phyloP scores from a whole-genome alignment of 179 eudicot species.

The Gypsophila paniculata region DNA sequence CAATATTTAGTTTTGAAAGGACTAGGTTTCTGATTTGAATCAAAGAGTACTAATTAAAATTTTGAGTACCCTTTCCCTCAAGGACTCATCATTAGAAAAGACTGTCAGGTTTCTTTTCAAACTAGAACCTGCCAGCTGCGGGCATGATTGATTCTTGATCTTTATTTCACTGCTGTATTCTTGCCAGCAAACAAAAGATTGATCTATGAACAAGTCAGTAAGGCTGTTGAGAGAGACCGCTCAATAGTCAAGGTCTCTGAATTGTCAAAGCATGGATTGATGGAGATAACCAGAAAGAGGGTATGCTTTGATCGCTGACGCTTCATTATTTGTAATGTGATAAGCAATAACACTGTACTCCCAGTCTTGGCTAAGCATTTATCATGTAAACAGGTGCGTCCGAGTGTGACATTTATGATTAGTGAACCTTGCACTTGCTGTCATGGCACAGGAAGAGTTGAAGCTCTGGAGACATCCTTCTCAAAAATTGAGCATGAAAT shows the following conservation, averaged over 20 bases:
- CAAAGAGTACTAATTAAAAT: not conserved
- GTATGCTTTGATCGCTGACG: conserved; percentile 36
- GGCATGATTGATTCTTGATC: not conserved
- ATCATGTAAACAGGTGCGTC: conserved; percentile 62
- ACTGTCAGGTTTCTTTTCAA: not conserved
- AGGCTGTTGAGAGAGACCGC: conserved; percentile 87
- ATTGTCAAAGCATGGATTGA: conserved; percentile 78
- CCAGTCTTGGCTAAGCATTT: not conserved
- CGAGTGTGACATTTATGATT: conserved; percentile 89
- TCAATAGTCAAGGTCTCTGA: conserved; percentile 78
- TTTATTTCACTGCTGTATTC: conserved; percentile 13
- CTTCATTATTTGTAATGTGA: not conserved
- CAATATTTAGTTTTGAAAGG: not conserved
- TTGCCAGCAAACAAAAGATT: conserved; percentile 73
- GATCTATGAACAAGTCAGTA: conserved; percentile 83
- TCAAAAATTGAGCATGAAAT: conserved; percentile 93
- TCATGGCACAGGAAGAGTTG: conserved; percentile 91
- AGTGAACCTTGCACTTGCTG: conserved; percentile 90
- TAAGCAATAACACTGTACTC: not conserved
- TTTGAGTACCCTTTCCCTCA: not conserved
- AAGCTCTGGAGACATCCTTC: conserved; percentile 83
- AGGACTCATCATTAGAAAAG: not conserved
- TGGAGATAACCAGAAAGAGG: conserved; percentile 93
- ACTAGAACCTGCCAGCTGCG: not conserved
- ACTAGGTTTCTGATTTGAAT: not conserved